Percentiles rank a stretch among this genome's conserved stretches.
Conservation (phyloP, 2,329 filamentous ascomycete species). For the Phaeomoniella chlamydospora region DNA sequence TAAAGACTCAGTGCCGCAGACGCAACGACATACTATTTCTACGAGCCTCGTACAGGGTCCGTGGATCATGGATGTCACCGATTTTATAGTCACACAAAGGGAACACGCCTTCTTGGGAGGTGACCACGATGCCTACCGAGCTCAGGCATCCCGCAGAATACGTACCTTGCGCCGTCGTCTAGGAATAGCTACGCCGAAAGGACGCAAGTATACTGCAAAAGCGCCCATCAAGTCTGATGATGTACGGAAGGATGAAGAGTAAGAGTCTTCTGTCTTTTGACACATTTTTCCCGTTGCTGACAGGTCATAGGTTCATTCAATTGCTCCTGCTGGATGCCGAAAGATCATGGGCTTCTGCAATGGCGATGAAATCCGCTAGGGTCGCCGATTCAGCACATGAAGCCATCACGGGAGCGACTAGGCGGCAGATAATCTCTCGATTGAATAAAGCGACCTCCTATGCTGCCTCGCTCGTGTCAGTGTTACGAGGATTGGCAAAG, state of each 20-base stretch:
- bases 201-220: constrained; percentile 70
- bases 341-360: constrained; percentile 86
- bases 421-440: constrained; percentile 78
- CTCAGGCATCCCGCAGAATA: constrained; percentile 64
- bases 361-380: constrained; percentile 81
- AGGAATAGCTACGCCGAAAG: constrained; percentile 67
- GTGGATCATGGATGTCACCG: constrained; percentile 86
- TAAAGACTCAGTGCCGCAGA: too few species aligned
- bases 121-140: constrained; percentile 76
- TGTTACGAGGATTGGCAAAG: constrained; percentile 48
- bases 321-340: constrained; percentile 78
- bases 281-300: constrained; percentile 8
- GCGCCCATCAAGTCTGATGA: constrained; percentile 58
- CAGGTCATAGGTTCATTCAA: constrained; percentile 47
- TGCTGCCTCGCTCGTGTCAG: constrained; percentile 51
- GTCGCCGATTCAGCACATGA: constrained; percentile 58
- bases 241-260: constrained; percentile 64
- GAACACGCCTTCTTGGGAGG: constrained; percentile 76
- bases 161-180: constrained; percentile 75
- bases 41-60: too few species aligned
- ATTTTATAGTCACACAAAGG: constrained; percentile 62
- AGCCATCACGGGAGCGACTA: constrained; percentile 62
- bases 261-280: constrained; percentile 19
- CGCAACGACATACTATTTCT: too few species aligned
- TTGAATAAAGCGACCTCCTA: constrained; percentile 63